Conservation (phyloP, 306 rosid genomes). For the Hippophae gyantsensis region DNA sequence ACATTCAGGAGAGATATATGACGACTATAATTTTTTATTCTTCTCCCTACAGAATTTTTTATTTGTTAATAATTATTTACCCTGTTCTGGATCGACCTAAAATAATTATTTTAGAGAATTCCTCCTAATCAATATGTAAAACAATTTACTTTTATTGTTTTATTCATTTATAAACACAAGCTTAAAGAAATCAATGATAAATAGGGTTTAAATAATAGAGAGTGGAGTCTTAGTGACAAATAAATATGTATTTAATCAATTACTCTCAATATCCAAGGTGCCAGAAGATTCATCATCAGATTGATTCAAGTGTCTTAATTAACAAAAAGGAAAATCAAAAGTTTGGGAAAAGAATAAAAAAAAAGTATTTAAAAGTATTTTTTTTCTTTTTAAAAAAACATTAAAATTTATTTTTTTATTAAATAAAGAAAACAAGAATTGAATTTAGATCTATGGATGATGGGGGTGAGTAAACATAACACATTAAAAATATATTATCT, state of each 20-base stretch:
- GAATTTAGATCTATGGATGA: too few species aligned
- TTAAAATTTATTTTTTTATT: too few species aligned
- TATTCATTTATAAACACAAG: conserved; percentile 12
- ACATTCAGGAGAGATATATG: too few species aligned
- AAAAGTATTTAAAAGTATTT: conserved; percentile 3
- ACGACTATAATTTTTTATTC: too few species aligned
- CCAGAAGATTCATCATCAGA: conserved; percentile 13
- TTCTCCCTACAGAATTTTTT: too few species aligned
- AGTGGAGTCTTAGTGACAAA: conserved; percentile 20
- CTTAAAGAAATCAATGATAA: conserved; percentile 14
- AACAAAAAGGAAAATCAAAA: conserved; percentile 17
- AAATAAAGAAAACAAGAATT: too few species aligned
- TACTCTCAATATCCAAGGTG: conserved; percentile 15
- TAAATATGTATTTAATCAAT: not conserved
- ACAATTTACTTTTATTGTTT: too few species aligned
- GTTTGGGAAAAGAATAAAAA: conserved; percentile 1
- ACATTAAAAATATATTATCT: not conserved
- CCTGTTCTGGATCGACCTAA: too few species aligned
- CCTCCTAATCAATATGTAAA: too few species aligned
- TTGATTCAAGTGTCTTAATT: conserved; percentile 12
- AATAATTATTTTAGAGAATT: too few species aligned
- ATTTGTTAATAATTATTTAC: conserved; percentile 3
- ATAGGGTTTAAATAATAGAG: conserved; percentile 6
- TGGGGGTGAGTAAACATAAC: too few species aligned
- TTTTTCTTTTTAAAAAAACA: too few species aligned